Evolutionary conservation across 2,329 filamentous ascomycete genomes (phyloP).

Genomic region (Cercospora citrullina): DNA sequence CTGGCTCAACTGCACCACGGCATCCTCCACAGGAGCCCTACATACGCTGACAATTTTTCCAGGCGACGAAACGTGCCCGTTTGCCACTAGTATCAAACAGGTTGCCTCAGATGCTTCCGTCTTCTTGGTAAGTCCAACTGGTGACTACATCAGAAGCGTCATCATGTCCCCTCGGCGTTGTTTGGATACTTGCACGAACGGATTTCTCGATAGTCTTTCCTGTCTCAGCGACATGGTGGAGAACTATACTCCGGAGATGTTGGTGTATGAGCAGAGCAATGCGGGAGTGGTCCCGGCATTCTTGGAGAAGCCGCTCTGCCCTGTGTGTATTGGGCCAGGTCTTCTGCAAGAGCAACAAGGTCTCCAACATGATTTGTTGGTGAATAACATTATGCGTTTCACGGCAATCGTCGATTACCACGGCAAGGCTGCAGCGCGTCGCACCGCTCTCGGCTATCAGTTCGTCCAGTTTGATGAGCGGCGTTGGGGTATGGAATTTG

Average conservation of each 20-base stretch:
- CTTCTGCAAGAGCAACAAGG: conserved; percentile 29
- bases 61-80: conserved; percentile 10
- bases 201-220: conserved; percentile 25
- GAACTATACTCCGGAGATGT: conserved; percentile 25
- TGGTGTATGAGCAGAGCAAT: conserved; percentile 12
- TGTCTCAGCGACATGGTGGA: conserved; percentile 24
- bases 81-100: conserved; percentile 16
- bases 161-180: conserved; percentile 18
- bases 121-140: conserved; percentile 23
- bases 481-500: conserved; percentile 32
- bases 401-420: conserved; percentile 22
- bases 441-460: conserved; percentile 15
- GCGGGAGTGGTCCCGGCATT: not conserved
- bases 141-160: conserved; percentile 25
- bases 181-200: conserved; percentile 25
- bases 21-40: not conserved
- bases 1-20: not conserved
- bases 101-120: conserved; percentile 17
- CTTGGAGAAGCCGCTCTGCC: conserved; percentile 29
- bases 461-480: conserved; percentile 35
- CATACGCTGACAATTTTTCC: not conserved
- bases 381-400: conserved; percentile 8
- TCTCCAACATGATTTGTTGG: conserved; percentile 24
- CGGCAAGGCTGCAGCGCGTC: not conserved
- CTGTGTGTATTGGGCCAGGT: conserved; percentile 32